phyloP scores from a whole-genome alignment of 768 basidiomycete genomes.

The Leccinum aurantiacum region DNA sequence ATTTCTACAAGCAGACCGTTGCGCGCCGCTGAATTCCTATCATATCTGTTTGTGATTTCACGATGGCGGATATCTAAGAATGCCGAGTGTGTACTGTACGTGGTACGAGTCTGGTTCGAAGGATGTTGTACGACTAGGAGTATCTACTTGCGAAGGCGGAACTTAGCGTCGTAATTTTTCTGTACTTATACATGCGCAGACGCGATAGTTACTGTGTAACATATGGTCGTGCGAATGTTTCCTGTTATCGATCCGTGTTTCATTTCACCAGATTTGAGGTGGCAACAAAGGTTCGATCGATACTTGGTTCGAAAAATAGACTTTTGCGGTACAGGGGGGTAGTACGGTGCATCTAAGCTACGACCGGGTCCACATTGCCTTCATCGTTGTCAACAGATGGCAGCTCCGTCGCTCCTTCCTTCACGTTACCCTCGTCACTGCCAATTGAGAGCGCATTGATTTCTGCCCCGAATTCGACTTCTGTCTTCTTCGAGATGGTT shows the following conservation, averaged over 20 bases:
- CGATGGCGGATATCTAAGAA: not conserved
- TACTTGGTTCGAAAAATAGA: too few species aligned
- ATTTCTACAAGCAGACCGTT: conserved; percentile 67
- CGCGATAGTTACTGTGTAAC: not conserved
- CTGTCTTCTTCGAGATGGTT: too few species aligned
- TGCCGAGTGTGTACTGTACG: not conserved
- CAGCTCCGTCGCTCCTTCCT: too few species aligned
- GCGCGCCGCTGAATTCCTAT: conserved; percentile 23
- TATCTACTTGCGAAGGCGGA: not conserved
- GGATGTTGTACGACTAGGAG: not conserved
- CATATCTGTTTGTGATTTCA: not conserved
- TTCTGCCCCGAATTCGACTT: too few species aligned
- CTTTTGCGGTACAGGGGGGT: too few species aligned
- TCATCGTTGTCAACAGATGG: too few species aligned
- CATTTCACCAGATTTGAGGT: too few species aligned
- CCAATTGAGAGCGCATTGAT: too few species aligned
- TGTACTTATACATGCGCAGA: not conserved
- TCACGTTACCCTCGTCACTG: not conserved
- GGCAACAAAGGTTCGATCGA: not conserved
- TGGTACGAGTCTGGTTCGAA: not conserved
- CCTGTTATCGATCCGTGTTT: not conserved
- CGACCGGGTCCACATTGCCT: too few species aligned
- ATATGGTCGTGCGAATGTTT: not conserved
- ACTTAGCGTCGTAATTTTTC: not conserved
- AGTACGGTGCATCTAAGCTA: too few species aligned